These are phyloP conservation scores for Aspergillus puulaauensis DNA, from an alignment of 2,329 filamentous ascomycete species.

Conservation along the genomic window DNA sequence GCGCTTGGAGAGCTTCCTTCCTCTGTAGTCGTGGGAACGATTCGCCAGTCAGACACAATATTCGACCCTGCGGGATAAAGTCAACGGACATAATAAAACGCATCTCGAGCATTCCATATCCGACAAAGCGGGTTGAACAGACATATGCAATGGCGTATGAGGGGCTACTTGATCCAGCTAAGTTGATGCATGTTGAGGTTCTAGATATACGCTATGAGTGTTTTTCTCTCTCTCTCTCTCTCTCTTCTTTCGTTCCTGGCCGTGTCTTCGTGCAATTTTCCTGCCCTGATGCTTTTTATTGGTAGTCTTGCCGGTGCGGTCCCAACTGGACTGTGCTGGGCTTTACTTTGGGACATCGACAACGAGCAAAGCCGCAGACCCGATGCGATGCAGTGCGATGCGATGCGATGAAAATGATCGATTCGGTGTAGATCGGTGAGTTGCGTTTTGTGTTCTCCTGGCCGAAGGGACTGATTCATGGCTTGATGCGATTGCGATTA, in stretches of 20 bases:
- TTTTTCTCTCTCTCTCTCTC: slow-evolving; percentile 12
- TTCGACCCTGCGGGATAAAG: slow-evolving; percentile 27
- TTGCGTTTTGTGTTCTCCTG: neutral
- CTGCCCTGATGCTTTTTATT: slow-evolving; percentile 32
- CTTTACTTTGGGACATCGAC: slow-evolving; percentile 4
- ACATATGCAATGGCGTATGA: slow-evolving; percentile 3
- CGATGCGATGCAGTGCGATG: neutral
- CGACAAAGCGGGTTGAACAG: neutral
- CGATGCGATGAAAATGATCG: neutral
- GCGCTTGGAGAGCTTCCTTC: slow-evolving; percentile 34
- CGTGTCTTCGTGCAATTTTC: slow-evolving; percentile 21
- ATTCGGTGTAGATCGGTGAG: slow-evolving; percentile 8
- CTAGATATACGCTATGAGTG: slow-evolving; percentile 26
- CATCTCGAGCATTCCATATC: neutral
- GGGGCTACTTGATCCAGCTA: slow-evolving; percentile 29
- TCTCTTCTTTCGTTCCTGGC: slow-evolving; percentile 15
- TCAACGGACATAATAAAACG: neutral
- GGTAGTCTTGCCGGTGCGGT: slow-evolving; percentile 31
- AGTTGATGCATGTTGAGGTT: slow-evolving; percentile 37
- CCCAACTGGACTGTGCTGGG: neutral
- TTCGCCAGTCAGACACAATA: slow-evolving; percentile 33
- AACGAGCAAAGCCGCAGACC: neutral
- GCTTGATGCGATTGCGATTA: neutral
- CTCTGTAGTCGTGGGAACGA: slow-evolving; percentile 32
- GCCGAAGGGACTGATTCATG: slow-evolving; percentile 7